Base-by-base conservation (phyloP, 352 stramenopile species). In the Thraustotheca clavata region DNA sequence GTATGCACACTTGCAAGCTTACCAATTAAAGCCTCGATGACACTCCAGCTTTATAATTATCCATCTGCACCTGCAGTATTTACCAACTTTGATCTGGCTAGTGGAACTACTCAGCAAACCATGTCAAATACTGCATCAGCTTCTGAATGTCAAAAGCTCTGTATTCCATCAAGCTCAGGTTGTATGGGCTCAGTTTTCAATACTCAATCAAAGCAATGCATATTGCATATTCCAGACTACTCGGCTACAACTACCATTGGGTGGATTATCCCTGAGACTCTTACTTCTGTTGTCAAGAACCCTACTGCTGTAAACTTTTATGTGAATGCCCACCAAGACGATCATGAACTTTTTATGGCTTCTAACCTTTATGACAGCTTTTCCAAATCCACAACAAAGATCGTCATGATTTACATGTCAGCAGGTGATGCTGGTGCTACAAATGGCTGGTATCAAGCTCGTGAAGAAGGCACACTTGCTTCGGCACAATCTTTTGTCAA, bases 391-490 rank as follows among this genome's bases (percentile, higher is more conserved):
- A 40, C 55, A 1, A 62, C 55, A 5, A 62, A 62, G 34, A 27
- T 39, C 39, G 55, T 62, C 29, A 49, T 62, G 41, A 39, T 62
- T 14, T 62, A 62, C 55, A 35, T 62, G 55, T 62, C 55, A 29
- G 55, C 35, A 5, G 55, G 55, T 11, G 55, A 62, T 2, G 36
- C 35, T 3, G 55, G 55, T n/a, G 11, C 32, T 20, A 59, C 33
- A 11, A 29, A 49, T 24, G 55, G 55, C 8, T 62, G 55, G 55
- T 62, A 39, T 22, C 33, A 62, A 41, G 55, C 55, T 8, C 55
- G 55, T 8, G 55, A 62, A 62, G 4, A 16, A 0, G 55, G 55
- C 33, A 62, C 55, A 0, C 2, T 62, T 1, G 55, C 55, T 6
- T 46, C 55, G 12, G 39, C 55, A 14, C 41, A 62, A 8, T 49